These are phyloP conservation scores for Sparassis latifolia DNA, from an alignment of 1,284 basidiomycete genomes.

Conservation along the genomic window DNA sequence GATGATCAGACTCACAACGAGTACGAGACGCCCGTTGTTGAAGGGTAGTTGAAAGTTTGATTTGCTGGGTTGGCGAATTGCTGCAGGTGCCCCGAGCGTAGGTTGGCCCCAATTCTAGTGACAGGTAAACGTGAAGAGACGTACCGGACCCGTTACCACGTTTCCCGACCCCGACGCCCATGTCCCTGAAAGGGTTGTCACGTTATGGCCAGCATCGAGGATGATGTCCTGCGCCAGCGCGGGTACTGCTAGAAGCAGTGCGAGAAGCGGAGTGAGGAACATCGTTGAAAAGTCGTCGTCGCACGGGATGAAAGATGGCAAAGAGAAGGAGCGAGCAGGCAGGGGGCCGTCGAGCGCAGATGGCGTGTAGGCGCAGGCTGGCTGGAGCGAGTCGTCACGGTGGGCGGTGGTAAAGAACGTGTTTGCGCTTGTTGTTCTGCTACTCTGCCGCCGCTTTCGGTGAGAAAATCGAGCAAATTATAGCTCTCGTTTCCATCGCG, in stretches of 20 bases:
- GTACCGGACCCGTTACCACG: slow-evolving; percentile 78
- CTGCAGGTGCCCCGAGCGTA: slow-evolving; percentile 32
- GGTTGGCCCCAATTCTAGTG: not conserved
- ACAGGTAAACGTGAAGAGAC: slow-evolving; percentile 14
- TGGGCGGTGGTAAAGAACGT: slow-evolving; percentile 23
- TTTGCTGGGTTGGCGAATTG: slow-evolving; percentile 80
- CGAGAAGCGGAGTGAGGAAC: slow-evolving; percentile 29
- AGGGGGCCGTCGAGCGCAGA: slow-evolving; percentile 12
- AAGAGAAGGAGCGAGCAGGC: slow-evolving; percentile 14
- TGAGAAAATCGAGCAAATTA: no score
- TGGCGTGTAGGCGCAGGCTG: slow-evolving; percentile 9
- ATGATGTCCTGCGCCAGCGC: slow-evolving; percentile 31
- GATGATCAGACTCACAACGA: slow-evolving; percentile 65
- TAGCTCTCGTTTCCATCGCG: no score
- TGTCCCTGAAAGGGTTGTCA: slow-evolving; percentile 67
- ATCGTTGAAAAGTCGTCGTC: slow-evolving; percentile 7
- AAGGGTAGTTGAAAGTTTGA: slow-evolving; percentile 74
- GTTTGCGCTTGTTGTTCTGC: slow-evolving; percentile 21
- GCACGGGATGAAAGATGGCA: slow-evolving; percentile 1
- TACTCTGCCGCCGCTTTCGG: no score
- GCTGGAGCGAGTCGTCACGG: slow-evolving; percentile 7
- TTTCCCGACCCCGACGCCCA: slow-evolving; percentile 77
- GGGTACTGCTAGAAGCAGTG: slow-evolving; percentile 27
- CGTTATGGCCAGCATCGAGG: slow-evolving; percentile 43
- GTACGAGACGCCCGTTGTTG: slow-evolving; percentile 77